Conservation (phyloP, 441 rosid genomes). For the Metrosideros polymorpha region DNA sequence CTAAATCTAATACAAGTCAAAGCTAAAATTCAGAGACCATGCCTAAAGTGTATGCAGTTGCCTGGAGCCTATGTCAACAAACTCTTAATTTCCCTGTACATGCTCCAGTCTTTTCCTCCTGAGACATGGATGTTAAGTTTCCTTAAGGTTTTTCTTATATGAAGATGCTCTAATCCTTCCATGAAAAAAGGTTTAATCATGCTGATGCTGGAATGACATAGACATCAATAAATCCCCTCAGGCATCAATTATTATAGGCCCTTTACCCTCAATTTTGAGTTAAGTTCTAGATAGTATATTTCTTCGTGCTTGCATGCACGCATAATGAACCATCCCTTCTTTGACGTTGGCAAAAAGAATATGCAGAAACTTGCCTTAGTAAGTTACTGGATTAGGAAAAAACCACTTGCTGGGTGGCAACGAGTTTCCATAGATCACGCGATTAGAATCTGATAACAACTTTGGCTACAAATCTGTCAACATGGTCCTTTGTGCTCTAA, state of each 20-base stretch:
- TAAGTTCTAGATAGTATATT: not conserved
- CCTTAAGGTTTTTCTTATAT: not conserved
- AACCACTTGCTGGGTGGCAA: not conserved
- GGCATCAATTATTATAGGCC: not conserved
- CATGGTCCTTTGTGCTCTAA: not conserved
- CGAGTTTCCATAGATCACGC: not conserved
- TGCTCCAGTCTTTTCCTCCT: not conserved
- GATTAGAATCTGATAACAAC: not conserved
- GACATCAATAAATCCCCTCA: not conserved
- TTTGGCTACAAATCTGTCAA: not conserved
- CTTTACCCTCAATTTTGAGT: not conserved
- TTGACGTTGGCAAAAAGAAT: not conserved
- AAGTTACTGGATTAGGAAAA: not conserved
- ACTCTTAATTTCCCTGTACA: not conserved
- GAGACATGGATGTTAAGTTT: not conserved
- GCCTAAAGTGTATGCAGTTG: not conserved
- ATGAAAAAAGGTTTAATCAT: not conserved
- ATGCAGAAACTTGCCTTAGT: not conserved
- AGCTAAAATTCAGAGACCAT: not conserved
- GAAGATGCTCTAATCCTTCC: not conserved
- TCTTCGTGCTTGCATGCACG: not conserved
- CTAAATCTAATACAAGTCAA: not conserved
- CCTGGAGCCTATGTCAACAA: not conserved
- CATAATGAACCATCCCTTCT: not conserved
- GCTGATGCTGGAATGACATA: not conserved